Conservation (phyloP, 345 rosid genomes). For the Gossypium anomalum region DNA sequence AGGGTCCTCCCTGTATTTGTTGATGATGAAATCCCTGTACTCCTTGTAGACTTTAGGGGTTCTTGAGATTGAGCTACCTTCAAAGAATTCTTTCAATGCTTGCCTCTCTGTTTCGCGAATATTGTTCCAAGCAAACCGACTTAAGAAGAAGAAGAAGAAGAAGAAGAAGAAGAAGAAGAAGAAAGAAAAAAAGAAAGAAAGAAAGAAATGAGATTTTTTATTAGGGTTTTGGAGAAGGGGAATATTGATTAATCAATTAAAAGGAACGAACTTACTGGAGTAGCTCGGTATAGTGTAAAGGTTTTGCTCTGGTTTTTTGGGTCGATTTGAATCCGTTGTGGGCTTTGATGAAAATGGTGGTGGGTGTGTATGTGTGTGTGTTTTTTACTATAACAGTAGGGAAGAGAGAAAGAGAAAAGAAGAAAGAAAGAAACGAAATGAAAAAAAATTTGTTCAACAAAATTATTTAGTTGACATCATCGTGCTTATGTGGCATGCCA, state of each 20-base stretch:
- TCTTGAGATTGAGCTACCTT: conserved; percentile 71
- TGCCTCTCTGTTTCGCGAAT: conserved; percentile 72
- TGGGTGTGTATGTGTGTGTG: no score
- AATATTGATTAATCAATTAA: neutral
- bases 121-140: conserved; percentile 92
- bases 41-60: conserved; percentile 94
- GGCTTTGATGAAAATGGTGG: conserved; percentile 18
- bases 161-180: neutral
- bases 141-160: conserved; percentile 19
- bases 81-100: conserved; percentile 73
- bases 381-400: no score
- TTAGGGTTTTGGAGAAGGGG: neutral
- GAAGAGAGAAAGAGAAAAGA: no score
- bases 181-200: neutral
- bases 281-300: conserved; percentile 69
- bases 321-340: conserved; percentile 30
- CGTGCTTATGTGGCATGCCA: no score
- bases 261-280: conserved; percentile 44
- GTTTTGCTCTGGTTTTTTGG: conserved; percentile 48
- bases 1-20: conserved; percentile 77
- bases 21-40: conserved; percentile 85
- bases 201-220: neutral
- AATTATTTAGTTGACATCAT: no score
- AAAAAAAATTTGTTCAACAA: no score
- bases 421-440: no score